Percentiles rank a stretch among this genome's conserved stretches.
Evolutionary conservation across 2,329 filamentous ascomycete genomes (phyloP).

Genomic region (Fusarium oxysporum): DNA sequence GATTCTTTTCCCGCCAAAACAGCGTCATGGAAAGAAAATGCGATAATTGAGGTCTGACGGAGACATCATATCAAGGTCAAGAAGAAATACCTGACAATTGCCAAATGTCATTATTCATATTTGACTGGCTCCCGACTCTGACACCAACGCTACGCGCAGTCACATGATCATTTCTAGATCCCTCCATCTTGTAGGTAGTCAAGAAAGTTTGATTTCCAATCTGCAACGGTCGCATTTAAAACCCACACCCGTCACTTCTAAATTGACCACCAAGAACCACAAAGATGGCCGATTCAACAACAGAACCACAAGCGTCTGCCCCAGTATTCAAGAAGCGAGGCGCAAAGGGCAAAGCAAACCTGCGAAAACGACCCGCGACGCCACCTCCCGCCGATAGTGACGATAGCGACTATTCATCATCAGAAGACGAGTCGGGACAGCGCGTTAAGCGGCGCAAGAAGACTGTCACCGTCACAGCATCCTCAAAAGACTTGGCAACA

Average conservation of each 20-base stretch:
- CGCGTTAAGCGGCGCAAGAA: slow-evolving; percentile 83
- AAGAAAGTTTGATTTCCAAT: slow-evolving; percentile 34
- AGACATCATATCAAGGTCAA: neutral
- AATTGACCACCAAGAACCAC: neutral
- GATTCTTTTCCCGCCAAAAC: neutral
- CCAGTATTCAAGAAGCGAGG: slow-evolving; percentile 88
- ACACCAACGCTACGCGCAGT: slow-evolving; percentile 20
- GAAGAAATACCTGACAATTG: neutral
- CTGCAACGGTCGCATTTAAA: slow-evolving; percentile 1
- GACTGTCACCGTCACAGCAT: slow-evolving; percentile 73
- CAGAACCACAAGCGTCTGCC: slow-evolving; percentile 59
- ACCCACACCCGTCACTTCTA: neutral
- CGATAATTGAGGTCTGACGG: no score
- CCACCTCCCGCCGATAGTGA: slow-evolving; percentile 76
- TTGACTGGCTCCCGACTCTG: neutral
- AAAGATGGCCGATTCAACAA: slow-evolving; percentile 37
- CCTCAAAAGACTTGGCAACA: slow-evolving; percentile 61
- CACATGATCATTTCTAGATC: slow-evolving; percentile 35
- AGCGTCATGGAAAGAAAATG: neutral
- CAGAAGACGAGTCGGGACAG: slow-evolving; percentile 80
- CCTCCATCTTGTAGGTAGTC: neutral
- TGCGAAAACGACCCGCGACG: slow-evolving; percentile 84
- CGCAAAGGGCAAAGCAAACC: slow-evolving; percentile 78
- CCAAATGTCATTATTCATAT: neutral
- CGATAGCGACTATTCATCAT: slow-evolving; percentile 75